Conservation (phyloP, 2,329 filamentous ascomycete species). For the Fonsecaea nubica region DNA sequence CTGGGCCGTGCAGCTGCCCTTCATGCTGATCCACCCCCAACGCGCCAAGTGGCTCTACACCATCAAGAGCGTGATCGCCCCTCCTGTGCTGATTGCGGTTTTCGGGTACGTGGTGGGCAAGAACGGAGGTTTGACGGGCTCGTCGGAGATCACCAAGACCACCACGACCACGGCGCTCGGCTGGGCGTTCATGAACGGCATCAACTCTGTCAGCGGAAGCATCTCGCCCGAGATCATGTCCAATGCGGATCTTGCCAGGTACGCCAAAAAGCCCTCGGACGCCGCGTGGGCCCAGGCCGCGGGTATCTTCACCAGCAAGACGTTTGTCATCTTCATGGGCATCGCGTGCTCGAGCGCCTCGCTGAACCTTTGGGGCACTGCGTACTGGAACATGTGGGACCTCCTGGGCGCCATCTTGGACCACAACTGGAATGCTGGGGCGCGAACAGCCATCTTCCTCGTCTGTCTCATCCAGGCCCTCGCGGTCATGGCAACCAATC, state of each 20-base stretch:
- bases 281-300: constrained; percentile 34
- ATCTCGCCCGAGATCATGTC: constrained; percentile 7
- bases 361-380: constrained; percentile 51
- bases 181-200: constrained; percentile 49
- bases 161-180: constrained; percentile 19
- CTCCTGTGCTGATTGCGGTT: constrained; percentile 47
- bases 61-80: constrained; percentile 42
- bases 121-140: constrained; percentile 44
- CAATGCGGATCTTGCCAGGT: constrained; percentile 12
- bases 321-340: constrained; percentile 54
- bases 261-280: constrained; percentile 4
- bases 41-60: constrained; percentile 48
- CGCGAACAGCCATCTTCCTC: constrained; percentile 16
- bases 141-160: constrained; percentile 37
- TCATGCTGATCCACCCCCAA: constrained; percentile 47
- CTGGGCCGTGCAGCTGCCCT: constrained; percentile 40
- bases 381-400: constrained; percentile 45
- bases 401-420: constrained; percentile 19
- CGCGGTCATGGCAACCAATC: constrained; percentile 9
- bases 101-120: constrained; percentile 50
- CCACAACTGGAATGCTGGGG: constrained; percentile 6
- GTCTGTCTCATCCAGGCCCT: constrained; percentile 2
- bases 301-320: constrained; percentile 50
- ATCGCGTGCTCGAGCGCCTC: constrained; percentile 52
- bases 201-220: constrained; percentile 13